Percentiles rank a stretch among this genome's conserved stretches.
These are phyloP conservation scores for Nemania bipapillata DNA, from an alignment of 2,329 filamentous ascomycete genomes.

Conservation along the genomic window DNA sequence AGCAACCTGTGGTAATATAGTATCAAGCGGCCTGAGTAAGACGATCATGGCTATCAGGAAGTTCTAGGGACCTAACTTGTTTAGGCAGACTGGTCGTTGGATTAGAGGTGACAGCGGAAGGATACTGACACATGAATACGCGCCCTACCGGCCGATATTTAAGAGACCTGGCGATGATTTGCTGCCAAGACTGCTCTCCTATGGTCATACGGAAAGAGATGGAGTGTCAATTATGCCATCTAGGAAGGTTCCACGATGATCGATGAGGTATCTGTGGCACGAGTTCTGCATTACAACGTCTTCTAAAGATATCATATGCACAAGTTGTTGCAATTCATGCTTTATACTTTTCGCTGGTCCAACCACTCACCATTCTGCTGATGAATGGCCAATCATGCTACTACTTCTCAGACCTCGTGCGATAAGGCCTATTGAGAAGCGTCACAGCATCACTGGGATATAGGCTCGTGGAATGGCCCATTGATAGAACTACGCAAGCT, in stretches of 20 bases:
- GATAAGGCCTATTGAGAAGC: background rate
- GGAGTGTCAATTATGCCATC: background rate
- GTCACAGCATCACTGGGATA: conserved; percentile 7
- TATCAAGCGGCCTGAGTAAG: background rate
- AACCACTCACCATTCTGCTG: background rate
- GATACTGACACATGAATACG: background rate
- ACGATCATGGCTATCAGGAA: background rate
- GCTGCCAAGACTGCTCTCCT: background rate
- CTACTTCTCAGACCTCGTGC: background rate
- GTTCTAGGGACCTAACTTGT: background rate
- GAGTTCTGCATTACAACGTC: background rate
- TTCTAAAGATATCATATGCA: background rate
- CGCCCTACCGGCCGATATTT: background rate
- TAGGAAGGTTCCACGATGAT: background rate
- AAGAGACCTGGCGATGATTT: background rate
- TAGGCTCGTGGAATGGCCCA: background rate
- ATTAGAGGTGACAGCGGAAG: background rate
- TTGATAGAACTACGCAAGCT: background rate
- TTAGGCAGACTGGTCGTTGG: background rate
- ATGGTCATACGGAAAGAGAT: background rate
- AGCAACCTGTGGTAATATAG: background rate
- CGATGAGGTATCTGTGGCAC: background rate
- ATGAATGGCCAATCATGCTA: background rate
- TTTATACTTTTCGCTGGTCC: background rate
- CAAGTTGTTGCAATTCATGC: background rate